These are phyloP conservation scores for Sporothrix pallida DNA, from an alignment of 2,329 filamentous ascomycete species.

Conservation along the genomic window DNA sequence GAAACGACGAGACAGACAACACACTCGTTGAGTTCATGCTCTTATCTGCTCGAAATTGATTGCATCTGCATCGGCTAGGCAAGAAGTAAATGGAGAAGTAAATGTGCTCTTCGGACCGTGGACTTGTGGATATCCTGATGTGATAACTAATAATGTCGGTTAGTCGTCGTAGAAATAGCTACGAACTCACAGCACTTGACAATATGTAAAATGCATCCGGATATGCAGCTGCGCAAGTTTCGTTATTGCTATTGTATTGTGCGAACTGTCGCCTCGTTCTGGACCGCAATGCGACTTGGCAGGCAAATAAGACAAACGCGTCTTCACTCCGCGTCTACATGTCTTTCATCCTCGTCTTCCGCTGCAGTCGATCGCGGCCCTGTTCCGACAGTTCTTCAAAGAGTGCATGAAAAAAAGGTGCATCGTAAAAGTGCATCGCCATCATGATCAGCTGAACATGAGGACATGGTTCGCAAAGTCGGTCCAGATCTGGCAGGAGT, in stretches of 20 bases:
- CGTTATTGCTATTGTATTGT: neutral
- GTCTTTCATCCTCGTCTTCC: neutral
- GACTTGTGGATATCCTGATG: neutral
- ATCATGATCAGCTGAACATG: neutral
- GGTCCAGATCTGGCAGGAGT: no score
- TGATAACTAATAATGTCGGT: no score
- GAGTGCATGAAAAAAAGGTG: no score
- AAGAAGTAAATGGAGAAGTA: no score
- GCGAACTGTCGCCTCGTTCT: neutral
- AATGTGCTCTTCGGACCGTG: neutral
- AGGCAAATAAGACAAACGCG: no score
- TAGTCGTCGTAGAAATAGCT: no score
- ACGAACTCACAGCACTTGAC: neutral
- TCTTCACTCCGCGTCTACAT: neutral
- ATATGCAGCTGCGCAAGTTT: neutral
- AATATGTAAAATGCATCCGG: neutral
- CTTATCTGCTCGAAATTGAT: slow-evolving; percentile 18
- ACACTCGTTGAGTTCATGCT: neutral
- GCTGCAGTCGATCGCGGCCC: no score
- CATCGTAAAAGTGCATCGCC: no score
- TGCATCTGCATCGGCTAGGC: neutral
- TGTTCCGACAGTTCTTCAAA: no score
- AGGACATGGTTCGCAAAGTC: no score
- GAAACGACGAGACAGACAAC: no score
- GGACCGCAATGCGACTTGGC: no score